Evolutionary conservation across 768 basidiomycete genomes (phyloP), one percentile per base, ranked within the genome.

Genomic region (Exsudoporus frostii): DNA sequence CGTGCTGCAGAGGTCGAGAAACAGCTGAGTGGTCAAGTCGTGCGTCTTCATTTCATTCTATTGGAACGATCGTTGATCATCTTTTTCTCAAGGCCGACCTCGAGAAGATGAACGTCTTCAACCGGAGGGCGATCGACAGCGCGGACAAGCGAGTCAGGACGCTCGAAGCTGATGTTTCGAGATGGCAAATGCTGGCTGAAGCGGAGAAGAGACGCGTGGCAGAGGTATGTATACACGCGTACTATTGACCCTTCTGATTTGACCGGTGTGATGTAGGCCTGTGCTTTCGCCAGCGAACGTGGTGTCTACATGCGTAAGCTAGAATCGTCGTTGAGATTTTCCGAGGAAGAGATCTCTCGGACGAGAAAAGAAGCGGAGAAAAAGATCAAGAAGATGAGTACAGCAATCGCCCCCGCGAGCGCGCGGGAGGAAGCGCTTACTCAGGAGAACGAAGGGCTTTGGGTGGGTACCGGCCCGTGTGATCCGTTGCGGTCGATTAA

Each of bases 1-100:
- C 78, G 79, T 33, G 72, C 87, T 4, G 71, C 75, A 11, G 86
- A 87, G 49, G 69, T 79, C 0, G 87, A 93, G 62, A 83, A 84
- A 56, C 77, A 75, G 39, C 71, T 91, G 6, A 67, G 64, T 3
- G 63, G 62, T 7, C 87, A 88, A 69, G 61, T 88, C 48, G 90
- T 92, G 59, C 66, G 84, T 71, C 15, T 10, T 30, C 9, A 25
- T 32, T 14, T 27, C 7, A 6, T 6, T n/a, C 22, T 22, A 3
- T 50, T 33, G 20, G 22, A 3, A 29, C 11, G 5, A 30, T 33
- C 19, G 2, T n/a, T 32, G 5, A 44, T 45, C 0, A n/a, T 32
- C 14, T 39, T 34, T 49, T 19, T 25, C 38, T 33, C 7, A 41
- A 81, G 79, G 58, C 49, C 15, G 65, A 69, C 40, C 64, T 79